A percentile compares a stretch with the other conserved stretches of the same genome.
phyloP scores from a whole-genome alignment of 2,329 filamentous ascomycete species.

The Pseudogymnoascus sp. region DNA sequence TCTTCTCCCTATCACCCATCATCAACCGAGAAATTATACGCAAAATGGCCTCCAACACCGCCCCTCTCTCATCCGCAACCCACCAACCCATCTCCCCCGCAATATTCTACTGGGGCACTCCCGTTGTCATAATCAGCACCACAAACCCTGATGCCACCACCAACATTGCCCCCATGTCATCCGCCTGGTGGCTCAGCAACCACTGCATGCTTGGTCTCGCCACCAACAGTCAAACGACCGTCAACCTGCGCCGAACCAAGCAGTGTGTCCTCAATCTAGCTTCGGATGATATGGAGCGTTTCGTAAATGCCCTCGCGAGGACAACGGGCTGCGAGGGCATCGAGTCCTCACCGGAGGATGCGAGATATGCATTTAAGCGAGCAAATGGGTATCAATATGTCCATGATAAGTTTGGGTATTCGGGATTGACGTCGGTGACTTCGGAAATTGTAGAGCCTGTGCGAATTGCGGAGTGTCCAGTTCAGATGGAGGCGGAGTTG shows the following conservation, averaged over 20 bases:
- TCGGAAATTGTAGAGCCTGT: conserved; percentile 30
- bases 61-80: not conserved
- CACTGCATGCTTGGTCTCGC: conserved; percentile 36
- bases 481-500: conserved; percentile 36
- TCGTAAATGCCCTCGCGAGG: conserved; percentile 17
- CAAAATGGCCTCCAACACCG: not conserved
- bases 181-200: conserved; percentile 37
- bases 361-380: conserved; percentile 25
- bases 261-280: conserved; percentile 37
- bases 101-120: conserved; percentile 36
- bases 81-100: conserved; percentile 30
- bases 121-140: conserved; percentile 33
- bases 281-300: conserved; percentile 33
- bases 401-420: conserved; percentile 33
- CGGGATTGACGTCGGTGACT: conserved; percentile 29
- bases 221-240: conserved; percentile 31
- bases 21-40: not conserved
- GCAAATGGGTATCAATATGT: conserved; percentile 30
- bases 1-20: not conserved
- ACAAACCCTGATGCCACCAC: conserved; percentile 34
- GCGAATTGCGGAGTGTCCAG: conserved; percentile 34
- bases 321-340: conserved; percentile 14
- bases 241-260: conserved; percentile 34
- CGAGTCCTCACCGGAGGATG: conserved; percentile 12
- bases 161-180: conserved; percentile 38